Evolutionary conservation across 2,329 filamentous ascomycete genomes (phyloP).

Genomic region (Ciborinia camelliae): DNA sequence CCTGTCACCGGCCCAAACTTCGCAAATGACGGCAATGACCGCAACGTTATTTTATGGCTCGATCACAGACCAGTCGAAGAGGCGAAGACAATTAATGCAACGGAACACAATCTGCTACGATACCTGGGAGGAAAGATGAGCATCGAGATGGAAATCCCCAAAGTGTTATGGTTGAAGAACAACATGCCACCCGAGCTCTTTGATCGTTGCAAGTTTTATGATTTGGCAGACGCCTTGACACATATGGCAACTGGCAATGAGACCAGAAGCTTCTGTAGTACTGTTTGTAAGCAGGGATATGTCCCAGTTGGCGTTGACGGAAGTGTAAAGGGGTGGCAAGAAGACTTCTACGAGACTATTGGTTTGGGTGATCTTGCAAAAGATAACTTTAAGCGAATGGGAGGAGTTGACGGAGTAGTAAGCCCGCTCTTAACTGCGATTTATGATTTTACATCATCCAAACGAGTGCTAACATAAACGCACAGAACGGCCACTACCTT

Average conservation of each 20-base stretch:
- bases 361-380: constrained; percentile 80
- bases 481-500: constrained; percentile 82
- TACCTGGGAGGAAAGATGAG: constrained; percentile 99
- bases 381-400: constrained; percentile 89
- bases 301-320: constrained; percentile 96
- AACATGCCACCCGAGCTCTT: constrained; percentile 93
- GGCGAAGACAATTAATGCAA: constrained; percentile 89
- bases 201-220: constrained; percentile 93
- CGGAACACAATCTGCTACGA: constrained; percentile 84
- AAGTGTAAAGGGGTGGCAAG: constrained; percentile 97
- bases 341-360: constrained; percentile 84
- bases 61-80: constrained; percentile 91
- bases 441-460: constrained; percentile 20
- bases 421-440: constrained; percentile 49
- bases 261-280: constrained; percentile 89
- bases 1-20: constrained; percentile 89
- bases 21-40: constrained; percentile 73
- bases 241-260: constrained; percentile 92
- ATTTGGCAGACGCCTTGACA: constrained; percentile 87
- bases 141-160: constrained; percentile 99
- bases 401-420: constrained; percentile 92
- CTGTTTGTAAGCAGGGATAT: constrained; percentile 95
- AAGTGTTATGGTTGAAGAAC: constrained; percentile 97
- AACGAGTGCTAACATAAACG: constrained; percentile 18
- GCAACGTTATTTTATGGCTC: constrained; percentile 96